phyloP scores from a whole-genome alignment of 2,329 filamentous ascomycete genomes.

The Fusarium sp. region DNA sequence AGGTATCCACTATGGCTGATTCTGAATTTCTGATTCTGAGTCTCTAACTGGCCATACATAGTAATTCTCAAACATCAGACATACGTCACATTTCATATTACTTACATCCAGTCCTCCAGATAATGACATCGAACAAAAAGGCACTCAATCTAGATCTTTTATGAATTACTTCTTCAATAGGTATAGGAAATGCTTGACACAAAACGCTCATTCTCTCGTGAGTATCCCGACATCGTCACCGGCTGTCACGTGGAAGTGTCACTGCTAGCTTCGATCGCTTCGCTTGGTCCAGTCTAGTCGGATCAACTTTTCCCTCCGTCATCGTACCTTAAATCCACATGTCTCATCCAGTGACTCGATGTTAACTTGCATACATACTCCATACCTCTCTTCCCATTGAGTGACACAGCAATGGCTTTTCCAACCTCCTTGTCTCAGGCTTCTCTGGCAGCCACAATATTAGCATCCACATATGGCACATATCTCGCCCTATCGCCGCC shows the following conservation, averaged over 20 bases:
- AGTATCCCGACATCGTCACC: not conserved
- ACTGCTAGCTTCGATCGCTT: not conserved
- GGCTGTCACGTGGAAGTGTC: constrained; percentile 1
- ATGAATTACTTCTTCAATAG: no score
- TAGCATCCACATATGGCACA: constrained; percentile 50
- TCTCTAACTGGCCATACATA: no score
- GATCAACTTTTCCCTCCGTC: not conserved
- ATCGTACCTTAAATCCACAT: constrained; percentile 11
- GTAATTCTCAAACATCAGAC: no score
- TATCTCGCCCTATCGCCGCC: constrained; percentile 52
- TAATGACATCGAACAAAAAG: no score
- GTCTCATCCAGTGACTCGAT: not conserved
- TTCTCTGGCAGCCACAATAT: constrained; percentile 42
- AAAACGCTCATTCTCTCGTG: not conserved
- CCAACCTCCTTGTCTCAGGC: constrained; percentile 29
- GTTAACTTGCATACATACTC: not conserved
- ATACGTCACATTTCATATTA: not conserved
- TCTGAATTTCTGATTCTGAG: no score
- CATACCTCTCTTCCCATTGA: not conserved
- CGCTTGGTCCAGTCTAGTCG: not conserved
- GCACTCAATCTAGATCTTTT: no score
- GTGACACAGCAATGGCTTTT: constrained; percentile 13
- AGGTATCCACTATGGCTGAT: no score
- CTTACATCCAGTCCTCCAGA: not conserved
- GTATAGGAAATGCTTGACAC: not conserved